Evolutionary conservation across 2,329 filamentous ascomycete genomes (phyloP).

Genomic region (Nemania sp.): DNA sequence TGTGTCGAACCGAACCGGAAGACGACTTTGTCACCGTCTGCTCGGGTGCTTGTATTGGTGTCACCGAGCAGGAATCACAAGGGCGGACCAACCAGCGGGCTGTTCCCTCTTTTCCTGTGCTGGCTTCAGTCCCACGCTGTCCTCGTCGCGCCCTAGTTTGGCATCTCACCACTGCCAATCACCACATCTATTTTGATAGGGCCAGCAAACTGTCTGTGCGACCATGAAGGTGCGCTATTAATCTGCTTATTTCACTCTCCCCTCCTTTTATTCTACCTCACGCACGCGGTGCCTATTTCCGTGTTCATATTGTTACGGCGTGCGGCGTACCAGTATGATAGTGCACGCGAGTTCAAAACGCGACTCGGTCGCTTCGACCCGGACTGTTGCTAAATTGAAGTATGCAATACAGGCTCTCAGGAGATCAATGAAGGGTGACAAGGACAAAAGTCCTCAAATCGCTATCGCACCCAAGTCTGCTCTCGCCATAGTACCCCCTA

Average conservation of each 20-base stretch:
- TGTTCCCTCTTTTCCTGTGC: conserved; percentile 23
- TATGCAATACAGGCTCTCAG: conserved; percentile 69
- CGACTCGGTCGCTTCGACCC: conserved; percentile 30
- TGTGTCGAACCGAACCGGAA: conserved; percentile 36
- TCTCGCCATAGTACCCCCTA: conserved; percentile 85
- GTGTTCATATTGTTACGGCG: conserved; percentile 17
- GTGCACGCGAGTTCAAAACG: conserved; percentile 30
- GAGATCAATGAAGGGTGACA: conserved; percentile 88
- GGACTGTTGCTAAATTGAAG: conserved; percentile 42
- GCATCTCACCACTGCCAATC: conserved; percentile 24
- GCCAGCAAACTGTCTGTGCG: conserved; percentile 31
- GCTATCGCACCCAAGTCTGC: conserved; percentile 83
- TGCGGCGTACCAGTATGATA: conserved; percentile 31
- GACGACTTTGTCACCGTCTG: conserved; percentile 22
- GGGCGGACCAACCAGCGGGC: conserved; percentile 28
- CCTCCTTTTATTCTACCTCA: conserved; percentile 5
- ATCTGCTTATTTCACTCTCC: conserved; percentile 12
- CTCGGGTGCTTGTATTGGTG: conserved; percentile 33
- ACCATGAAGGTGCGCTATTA: conserved; percentile 44
- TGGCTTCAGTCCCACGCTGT: conserved; percentile 30
- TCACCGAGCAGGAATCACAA: conserved; percentile 34
- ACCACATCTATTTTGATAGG: conserved; percentile 32
- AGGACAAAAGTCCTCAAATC: conserved; percentile 72
- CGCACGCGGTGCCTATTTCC: conserved; percentile 20
- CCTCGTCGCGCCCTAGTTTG: conserved; percentile 25